Evolutionary conservation across 345 rosid genomes (phyloP), one percentile per base, ranked within the genome.

Genomic region (Mallotus nudiflorus): DNA sequence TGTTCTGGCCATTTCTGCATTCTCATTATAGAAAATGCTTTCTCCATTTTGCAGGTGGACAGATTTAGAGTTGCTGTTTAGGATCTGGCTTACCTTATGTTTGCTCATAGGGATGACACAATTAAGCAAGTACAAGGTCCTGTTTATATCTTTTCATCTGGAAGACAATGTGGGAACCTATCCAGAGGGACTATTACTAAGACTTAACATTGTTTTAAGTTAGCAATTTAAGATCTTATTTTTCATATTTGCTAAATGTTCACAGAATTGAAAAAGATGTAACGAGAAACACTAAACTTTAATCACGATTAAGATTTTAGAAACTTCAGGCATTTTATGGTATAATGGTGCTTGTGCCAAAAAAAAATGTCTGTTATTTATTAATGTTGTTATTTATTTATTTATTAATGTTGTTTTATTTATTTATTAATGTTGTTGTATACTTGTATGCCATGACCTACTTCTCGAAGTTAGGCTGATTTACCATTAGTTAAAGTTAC

Each of bases 1-100:
- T n/a, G 15, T 29, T 29, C 19, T 24, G 15, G 53, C 37, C 14
- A 52, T 10, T 28, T 35, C 22, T 46, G 14, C 8, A 25, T 42
- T 27, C 39, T 35, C 16, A 4, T 19, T 9, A 20, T n/a, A n/a
- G n/a, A n/a, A n/a, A n/a, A n/a, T n/a, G n/a, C n/a, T 2, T 42
- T n/a, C 53, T 75, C 42, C 42, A 31, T 24, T 52, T 59, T 76
- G 64, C 72, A 65, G 80, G 72, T 29, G 35, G 61, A 31, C 46
- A 42, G 61, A 45, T 35, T 40, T 39, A 27, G 14, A 22, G 25
- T 12, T 70, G 56, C 48, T n/a, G 37, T 65, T 33, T 11, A 13
- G 45, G 33, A 39, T n/a, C 62, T 61, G 15, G n/a, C 24, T 19
- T 12, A 1, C 5, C 50, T 0, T 25, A 29, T 15, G 15, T 9